Evolutionary conservation across 148 eudicot species (phyloP), one percentile per base, ranked within the genome.

Genomic region (Limonium bicolor): DNA sequence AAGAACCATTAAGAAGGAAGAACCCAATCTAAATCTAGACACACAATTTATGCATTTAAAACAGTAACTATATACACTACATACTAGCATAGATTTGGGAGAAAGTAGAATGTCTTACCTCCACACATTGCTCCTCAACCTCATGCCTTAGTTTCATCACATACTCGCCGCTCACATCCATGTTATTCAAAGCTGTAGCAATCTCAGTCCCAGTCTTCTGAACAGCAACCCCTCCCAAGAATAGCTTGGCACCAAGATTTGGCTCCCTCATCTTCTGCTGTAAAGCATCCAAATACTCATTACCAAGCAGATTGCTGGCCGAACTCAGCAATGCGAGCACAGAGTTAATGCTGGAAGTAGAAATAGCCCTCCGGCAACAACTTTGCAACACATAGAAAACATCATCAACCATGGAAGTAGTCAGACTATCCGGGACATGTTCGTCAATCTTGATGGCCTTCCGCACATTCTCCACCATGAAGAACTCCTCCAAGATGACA

Each of bases 381-480:
- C 96, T 88, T 68, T 80, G 94, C 73, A 87, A 50, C 41, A 82
- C 90, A 60, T 87, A 87, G 34, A 87, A 82, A 49, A 88, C 84
- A 36, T 88, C 97, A 61, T 88, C 97, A 61, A 88, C 97, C 97
- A 88, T 83, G 21, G 97, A 88, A 3, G 94, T 83, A 11, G 97
- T 88, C 50, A 83, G 82, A 64, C 84, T 77, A 44, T 83, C 97
- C 0, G 71, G 68, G 36, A 80, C 94, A 52, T 74, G 79, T 54
- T 83, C 94, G 18, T 88, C 87, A 22, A 88, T 88, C 59, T 72
- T 73, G 33, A 88, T 83, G 36, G 97, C 97, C 73, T 88, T 88
- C 62, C 94, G 83, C 36, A 88, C 97, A 70, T 88, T 88, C 52
- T 88, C 97, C 63, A 83, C 97, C 97, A 88, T 88, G 47, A 83